Percentiles rank a stretch among this genome's conserved stretches.
phyloP scores from a whole-genome alignment of 495 filamentous ascomycete genomes.

The Acidomyces sp. region DNA sequence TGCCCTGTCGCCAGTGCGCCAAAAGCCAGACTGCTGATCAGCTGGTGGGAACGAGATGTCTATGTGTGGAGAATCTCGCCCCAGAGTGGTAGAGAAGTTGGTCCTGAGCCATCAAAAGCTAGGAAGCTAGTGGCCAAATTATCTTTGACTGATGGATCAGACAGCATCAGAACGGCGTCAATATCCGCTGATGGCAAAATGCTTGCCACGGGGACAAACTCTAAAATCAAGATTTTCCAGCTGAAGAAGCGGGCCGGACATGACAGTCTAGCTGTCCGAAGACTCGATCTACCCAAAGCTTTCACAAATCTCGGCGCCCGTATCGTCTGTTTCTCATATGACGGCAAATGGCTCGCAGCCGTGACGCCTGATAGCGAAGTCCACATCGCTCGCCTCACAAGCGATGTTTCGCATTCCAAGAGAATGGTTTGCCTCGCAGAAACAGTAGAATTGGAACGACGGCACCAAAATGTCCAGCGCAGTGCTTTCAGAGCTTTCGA shows the following conservation, averaged over 20 bases:
- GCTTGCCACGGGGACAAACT: slow-evolving; percentile 62
- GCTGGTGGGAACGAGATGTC: slow-evolving; percentile 87
- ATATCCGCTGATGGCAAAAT: slow-evolving; percentile 61
- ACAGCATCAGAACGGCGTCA: slow-evolving; percentile 70
- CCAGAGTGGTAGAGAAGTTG: background rate
- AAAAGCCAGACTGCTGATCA: slow-evolving; percentile 59
- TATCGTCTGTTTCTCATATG: slow-evolving; percentile 40
- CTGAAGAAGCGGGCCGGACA: slow-evolving; percentile 35
- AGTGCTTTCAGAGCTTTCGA: slow-evolving; percentile 50
- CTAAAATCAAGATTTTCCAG: slow-evolving; percentile 67
- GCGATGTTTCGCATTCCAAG: slow-evolving; percentile 28
- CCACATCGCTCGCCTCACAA: slow-evolving; percentile 34
- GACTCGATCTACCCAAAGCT: slow-evolving; percentile 44
- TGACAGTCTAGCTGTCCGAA: slow-evolving; percentile 47
- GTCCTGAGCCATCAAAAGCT: slow-evolving; percentile 5
- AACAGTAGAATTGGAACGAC: slow-evolving; percentile 42
- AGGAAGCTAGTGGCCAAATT: slow-evolving; percentile 54
- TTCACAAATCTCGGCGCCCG: slow-evolving; percentile 46
- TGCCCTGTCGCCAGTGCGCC: slow-evolving; percentile 56
- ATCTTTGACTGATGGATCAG: slow-evolving; percentile 64
- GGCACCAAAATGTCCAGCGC: slow-evolving; percentile 37
- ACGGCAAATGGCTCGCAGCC: slow-evolving; percentile 43
- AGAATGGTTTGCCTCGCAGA: slow-evolving; percentile 35
- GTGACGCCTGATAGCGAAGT: slow-evolving; percentile 40
- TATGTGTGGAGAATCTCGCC: slow-evolving; percentile 55